Evolutionary conservation across 2,329 filamentous ascomycete genomes (phyloP).

Genomic region (Phyllosticta citriasiana): DNA sequence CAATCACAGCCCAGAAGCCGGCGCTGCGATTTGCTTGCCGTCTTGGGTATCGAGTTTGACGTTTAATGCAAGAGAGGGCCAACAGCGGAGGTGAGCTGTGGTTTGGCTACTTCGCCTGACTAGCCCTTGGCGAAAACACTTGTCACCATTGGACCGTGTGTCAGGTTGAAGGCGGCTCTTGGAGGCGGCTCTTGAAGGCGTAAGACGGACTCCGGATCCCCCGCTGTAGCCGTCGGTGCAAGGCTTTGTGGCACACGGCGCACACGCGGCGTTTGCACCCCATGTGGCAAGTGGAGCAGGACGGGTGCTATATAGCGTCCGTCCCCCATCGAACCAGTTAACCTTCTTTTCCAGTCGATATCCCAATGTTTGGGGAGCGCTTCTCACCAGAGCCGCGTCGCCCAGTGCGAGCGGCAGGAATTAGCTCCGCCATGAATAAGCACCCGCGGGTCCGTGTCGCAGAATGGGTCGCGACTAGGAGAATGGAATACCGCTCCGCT

Average conservation of each 20-base stretch:
- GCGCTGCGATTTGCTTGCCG: background rate
- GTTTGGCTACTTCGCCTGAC: background rate
- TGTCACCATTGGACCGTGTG: background rate
- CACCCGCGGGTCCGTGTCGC: slow-evolving; percentile 2
- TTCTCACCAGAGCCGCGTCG: background rate
- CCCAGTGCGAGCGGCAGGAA: background rate
- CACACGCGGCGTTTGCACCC: background rate
- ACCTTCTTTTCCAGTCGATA: background rate
- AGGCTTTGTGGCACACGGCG: background rate
- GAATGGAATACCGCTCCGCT: slow-evolving; percentile 5
- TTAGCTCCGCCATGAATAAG: slow-evolving; percentile 4
- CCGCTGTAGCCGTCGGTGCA: background rate
- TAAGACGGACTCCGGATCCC: background rate
- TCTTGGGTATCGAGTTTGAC: background rate
- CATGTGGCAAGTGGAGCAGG: background rate
- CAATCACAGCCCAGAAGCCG: background rate
- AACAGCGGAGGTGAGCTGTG: background rate
- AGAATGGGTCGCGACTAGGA: background rate
- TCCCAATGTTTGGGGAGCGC: background rate
- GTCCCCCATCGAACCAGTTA: background rate
- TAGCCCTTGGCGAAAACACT: background rate
- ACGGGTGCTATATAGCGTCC: background rate
- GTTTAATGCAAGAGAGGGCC: background rate
- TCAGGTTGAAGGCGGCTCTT: background rate
- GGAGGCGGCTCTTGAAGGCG: background rate